Evolutionary conservation across 352 stramenopile genomes (phyloP).

Genomic region (Pythium graminicola): DNA sequence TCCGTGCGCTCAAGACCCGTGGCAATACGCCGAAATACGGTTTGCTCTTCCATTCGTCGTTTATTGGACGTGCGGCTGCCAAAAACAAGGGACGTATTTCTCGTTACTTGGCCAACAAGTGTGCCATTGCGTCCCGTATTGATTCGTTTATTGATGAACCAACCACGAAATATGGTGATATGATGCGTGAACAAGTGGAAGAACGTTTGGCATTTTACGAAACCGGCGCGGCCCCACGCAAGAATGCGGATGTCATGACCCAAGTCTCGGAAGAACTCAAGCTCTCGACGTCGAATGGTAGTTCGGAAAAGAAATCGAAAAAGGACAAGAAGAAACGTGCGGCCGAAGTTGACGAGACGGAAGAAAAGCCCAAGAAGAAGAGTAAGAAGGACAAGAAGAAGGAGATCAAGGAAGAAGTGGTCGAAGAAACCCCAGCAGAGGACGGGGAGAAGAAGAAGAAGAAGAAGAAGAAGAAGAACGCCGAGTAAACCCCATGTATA

Average conservation of each 20-base stretch:
- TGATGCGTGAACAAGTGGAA: conserved; percentile 99
- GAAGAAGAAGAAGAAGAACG: conserved; percentile 67
- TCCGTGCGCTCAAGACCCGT: conserved; percentile 99
- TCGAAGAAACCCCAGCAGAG: conserved; percentile 27
- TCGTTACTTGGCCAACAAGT: conserved; percentile 99
- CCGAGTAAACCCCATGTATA: conserved; percentile 25
- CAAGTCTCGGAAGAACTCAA: conserved; percentile 91
- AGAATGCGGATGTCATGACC: conserved; percentile 99
- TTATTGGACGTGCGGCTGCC: conserved; percentile 97
- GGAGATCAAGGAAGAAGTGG: conserved; percentile 35
- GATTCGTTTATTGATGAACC: conserved; percentile 97
- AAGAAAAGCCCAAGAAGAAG: conserved; percentile 71
- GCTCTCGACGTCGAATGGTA: conserved; percentile 27
- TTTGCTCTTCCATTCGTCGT: conserved; percentile 99
- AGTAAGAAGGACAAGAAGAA: conserved; percentile 71
- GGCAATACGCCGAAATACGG: conserved; percentile 99
- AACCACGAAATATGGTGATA: conserved; percentile 96
- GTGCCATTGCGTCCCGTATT: conserved; percentile 98
- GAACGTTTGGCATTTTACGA: conserved; percentile 99
- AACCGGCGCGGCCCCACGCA: conserved; percentile 94
- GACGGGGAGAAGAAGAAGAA: conserved; percentile 77
- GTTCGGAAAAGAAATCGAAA: conserved; percentile 50
- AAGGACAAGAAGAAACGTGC: conserved; percentile 82
- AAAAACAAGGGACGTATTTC: conserved; percentile 99
- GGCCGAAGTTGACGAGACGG: conserved; percentile 53